Percentiles rank a stretch among this genome's conserved stretches.
Conservation (phyloP, 2,329 filamentous ascomycete genomes). For the Aspergillus luchuensis region DNA sequence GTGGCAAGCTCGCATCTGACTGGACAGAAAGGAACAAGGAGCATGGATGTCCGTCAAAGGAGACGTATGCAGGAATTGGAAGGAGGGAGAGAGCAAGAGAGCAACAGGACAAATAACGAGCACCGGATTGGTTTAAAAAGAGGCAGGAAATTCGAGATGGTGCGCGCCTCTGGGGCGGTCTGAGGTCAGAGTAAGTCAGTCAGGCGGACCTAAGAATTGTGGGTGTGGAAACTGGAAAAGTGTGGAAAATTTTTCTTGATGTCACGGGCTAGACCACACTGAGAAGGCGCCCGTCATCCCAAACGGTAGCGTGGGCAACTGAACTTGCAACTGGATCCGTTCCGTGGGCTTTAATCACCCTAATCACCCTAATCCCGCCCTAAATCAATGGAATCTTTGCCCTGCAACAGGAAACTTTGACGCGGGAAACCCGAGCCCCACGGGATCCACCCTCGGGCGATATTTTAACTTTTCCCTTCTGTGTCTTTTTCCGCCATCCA, state of each 20-base stretch:
- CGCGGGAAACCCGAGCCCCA: slow-evolving; percentile 17
- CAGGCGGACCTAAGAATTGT: slow-evolving; percentile 3
- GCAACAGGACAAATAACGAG: slow-evolving; percentile 1
- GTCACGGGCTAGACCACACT: slow-evolving; percentile 12
- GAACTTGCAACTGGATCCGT: not conserved
- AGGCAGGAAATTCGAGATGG: not conserved
- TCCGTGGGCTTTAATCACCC: slow-evolving; percentile 3
- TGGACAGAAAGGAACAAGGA: slow-evolving; percentile 19
- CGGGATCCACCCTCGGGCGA: slow-evolving; percentile 18
- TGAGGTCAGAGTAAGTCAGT: slow-evolving; percentile 16
- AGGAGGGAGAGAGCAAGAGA: not conserved
- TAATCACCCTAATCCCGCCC: too few relatives aligned
- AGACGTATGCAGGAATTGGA: slow-evolving; percentile 1
- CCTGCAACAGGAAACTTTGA: slow-evolving; percentile 12
- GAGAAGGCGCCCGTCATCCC: slow-evolving; percentile 2
- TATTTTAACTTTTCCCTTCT: slow-evolving; percentile 11
- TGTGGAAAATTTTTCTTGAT: slow-evolving; percentile 18
- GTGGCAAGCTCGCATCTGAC: slow-evolving; percentile 21
- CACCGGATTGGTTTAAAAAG: slow-evolving; percentile 5
- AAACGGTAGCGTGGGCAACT: slow-evolving; percentile 8
- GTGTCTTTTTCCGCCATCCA: not conserved
- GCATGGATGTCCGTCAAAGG: slow-evolving; percentile 14
- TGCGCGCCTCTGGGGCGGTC: slow-evolving; percentile 17
- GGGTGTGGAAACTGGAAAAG: slow-evolving; percentile 6
- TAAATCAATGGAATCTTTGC: not conserved